Evolutionary conservation across 805 yeast species (phyloP).

Genomic region (Clavispora vitiphila): DNA sequence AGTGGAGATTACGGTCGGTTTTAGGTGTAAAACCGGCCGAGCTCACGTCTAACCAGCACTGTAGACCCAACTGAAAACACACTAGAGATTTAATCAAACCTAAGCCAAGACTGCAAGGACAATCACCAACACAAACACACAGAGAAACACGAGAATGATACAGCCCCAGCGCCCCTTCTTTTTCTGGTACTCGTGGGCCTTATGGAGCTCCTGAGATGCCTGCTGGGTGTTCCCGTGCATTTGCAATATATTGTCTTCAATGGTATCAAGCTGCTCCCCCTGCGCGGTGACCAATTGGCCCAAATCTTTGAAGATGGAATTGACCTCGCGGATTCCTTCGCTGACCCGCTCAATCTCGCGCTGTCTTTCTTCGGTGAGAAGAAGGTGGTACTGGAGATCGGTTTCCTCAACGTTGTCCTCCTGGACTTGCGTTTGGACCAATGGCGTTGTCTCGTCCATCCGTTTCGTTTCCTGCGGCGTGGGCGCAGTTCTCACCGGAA

Average conservation of each 20-base stretch:
- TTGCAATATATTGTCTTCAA: constrained; percentile 71
- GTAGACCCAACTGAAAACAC: too few species aligned
- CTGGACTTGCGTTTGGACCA: constrained; percentile 28
- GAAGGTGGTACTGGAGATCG: constrained; percentile 57
- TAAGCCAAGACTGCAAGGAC: constrained; percentile 51
- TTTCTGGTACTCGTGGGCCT: constrained; percentile 73
- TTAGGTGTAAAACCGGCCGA: too few species aligned
- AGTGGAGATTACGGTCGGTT: too few species aligned
- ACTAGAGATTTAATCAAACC: too few species aligned
- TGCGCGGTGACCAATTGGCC: constrained; percentile 78
- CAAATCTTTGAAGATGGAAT: constrained; percentile 77
- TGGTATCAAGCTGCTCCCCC: constrained; percentile 77
- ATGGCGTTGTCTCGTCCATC: constrained; percentile 34
- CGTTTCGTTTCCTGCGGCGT: constrained; percentile 10
- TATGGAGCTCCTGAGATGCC: constrained; percentile 64
- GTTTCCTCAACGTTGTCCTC: constrained; percentile 41
- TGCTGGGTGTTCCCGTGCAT: constrained; percentile 60
- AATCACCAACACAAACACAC: constrained; percentile 53
- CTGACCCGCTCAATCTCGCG: constrained; percentile 67
- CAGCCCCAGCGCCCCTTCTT: constrained; percentile 70
- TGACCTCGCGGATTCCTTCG: constrained; percentile 78
- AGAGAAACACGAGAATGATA: constrained; percentile 53
- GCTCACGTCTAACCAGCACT: too few species aligned
- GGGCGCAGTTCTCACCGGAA: constrained; percentile 14
- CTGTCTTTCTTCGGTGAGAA: constrained; percentile 67